Conservation (phyloP, 768 basidiomycete genomes). For the Psilocybe cyanescens region DNA sequence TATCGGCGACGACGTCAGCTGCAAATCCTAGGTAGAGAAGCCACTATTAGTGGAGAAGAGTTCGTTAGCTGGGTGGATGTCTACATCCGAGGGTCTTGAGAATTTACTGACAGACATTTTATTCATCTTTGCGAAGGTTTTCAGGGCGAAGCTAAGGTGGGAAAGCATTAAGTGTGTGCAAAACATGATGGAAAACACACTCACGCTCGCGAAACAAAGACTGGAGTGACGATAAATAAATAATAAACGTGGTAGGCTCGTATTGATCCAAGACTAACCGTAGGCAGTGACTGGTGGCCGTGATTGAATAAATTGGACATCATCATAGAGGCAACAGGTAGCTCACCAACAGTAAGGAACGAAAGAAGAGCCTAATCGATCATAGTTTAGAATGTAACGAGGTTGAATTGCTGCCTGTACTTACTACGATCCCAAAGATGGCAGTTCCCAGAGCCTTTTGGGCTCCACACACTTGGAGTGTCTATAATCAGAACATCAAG, state of each 20-base stretch:
- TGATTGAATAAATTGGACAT: no score
- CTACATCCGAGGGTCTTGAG: neutral
- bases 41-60: neutral
- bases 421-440: constrained; percentile 4
- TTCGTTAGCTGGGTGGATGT: neutral
- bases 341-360: constrained; percentile 7
- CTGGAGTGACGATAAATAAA: neutral
- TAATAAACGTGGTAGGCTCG: neutral
- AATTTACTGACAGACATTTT: constrained; percentile 8
- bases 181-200: neutral
- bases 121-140: constrained; percentile 9
- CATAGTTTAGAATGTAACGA: neutral
- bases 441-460: neutral
- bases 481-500: no score
- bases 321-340: no score
- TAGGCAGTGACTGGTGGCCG: neutral
- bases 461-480: constrained; percentile 3
- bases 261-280: neutral
- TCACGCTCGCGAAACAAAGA: constrained; percentile 8
- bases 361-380: constrained; percentile 4
- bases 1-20: constrained; percentile 16
- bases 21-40: constrained; percentile 19
- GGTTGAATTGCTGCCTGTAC: neutral
- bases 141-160: constrained; percentile 5
- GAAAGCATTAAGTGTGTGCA: neutral